A percentile compares a stretch with the other conserved stretches of the same genome.
These are phyloP conservation scores for Chytriomyces sp. DNA, from an alignment of 192 early-diverging fungal species.

Conservation along the genomic window DNA sequence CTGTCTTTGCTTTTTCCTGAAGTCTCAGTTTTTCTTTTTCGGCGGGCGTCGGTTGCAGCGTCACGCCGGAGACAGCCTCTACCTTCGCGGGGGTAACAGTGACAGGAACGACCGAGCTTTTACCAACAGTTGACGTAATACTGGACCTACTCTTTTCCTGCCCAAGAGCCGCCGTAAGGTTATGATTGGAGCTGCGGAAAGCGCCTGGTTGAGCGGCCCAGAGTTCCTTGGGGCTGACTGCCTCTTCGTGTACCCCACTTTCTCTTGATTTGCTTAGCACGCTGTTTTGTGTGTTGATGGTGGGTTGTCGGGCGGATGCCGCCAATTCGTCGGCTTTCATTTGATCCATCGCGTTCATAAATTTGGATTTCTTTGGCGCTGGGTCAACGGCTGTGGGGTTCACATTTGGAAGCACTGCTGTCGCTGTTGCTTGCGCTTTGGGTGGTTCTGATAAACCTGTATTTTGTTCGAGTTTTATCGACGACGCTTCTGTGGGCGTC, in stretches of 20 bases:
- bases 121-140: too few relatives aligned
- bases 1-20: constrained; percentile 13
- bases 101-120: too few relatives aligned
- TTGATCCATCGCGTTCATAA: constrained; percentile 56
- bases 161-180: neutral
- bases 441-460: too few relatives aligned
- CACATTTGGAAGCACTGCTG: too few relatives aligned
- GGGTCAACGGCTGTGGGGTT: too few relatives aligned
- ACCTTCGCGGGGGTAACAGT: too few relatives aligned
- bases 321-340: neutral
- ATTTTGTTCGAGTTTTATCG: too few relatives aligned
- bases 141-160: too few relatives aligned
- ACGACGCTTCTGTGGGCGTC: too few relatives aligned
- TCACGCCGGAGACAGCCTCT: neutral
- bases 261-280: neutral
- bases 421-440: too few relatives aligned
- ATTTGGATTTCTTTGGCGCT: constrained; percentile 28
- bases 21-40: constrained; percentile 35
- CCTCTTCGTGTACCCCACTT: too few relatives aligned
- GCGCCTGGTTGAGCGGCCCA: neutral
- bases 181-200: neutral
- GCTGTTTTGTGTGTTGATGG: neutral
- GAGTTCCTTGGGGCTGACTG: neutral
- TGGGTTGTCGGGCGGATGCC: neutral
- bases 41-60: constrained; percentile 7